These are phyloP conservation scores for Tetragonia tetragonoides DNA, from an alignment of 148 eudicot species.

Conservation along the genomic window DNA sequence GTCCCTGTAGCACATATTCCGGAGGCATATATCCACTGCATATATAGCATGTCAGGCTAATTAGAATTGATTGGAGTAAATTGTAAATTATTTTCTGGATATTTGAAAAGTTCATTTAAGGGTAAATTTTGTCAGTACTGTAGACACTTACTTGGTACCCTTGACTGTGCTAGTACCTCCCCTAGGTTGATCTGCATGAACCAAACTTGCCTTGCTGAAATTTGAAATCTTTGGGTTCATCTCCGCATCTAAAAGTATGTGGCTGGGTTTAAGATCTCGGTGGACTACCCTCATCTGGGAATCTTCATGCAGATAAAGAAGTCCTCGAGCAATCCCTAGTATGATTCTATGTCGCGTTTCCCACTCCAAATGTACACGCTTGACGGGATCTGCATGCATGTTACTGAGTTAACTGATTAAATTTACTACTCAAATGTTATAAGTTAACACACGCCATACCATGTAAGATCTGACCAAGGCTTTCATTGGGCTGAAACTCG, in stretches of 20 bases:
- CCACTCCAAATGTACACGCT: slow-evolving; percentile 17
- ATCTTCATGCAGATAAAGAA: slow-evolving; percentile 34
- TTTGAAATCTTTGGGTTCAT: slow-evolving; percentile 37
- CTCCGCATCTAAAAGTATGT: slow-evolving; percentile 25
- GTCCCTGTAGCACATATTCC: slow-evolving; percentile 28
- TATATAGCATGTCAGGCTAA: neutral
- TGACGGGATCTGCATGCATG: slow-evolving; percentile 22
- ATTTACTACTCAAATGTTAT: neutral
- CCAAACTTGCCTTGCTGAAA: slow-evolving; percentile 29
- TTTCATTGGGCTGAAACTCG: slow-evolving; percentile 35
- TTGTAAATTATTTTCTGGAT: neutral
- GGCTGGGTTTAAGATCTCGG: slow-evolving; percentile 32
- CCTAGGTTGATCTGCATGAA: slow-evolving; percentile 25
- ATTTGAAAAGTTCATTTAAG: neutral
- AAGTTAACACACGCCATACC: slow-evolving; percentile 11
- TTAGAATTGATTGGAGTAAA: neutral
- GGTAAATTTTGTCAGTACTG: neutral
- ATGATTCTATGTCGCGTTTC: slow-evolving; percentile 17
- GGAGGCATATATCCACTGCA: slow-evolving; percentile 46
- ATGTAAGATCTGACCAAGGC: slow-evolving; percentile 33
- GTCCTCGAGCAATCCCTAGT: slow-evolving; percentile 17
- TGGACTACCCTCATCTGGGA: slow-evolving; percentile 30
- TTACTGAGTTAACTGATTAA: slow-evolving; percentile 19
- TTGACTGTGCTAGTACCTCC: slow-evolving; percentile 12
- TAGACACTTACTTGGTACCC: slow-evolving; percentile 29